These are phyloP conservation scores for Chlorencoelia australis DNA, from an alignment of 2,329 filamentous ascomycete genomes.

Conservation along the genomic window DNA sequence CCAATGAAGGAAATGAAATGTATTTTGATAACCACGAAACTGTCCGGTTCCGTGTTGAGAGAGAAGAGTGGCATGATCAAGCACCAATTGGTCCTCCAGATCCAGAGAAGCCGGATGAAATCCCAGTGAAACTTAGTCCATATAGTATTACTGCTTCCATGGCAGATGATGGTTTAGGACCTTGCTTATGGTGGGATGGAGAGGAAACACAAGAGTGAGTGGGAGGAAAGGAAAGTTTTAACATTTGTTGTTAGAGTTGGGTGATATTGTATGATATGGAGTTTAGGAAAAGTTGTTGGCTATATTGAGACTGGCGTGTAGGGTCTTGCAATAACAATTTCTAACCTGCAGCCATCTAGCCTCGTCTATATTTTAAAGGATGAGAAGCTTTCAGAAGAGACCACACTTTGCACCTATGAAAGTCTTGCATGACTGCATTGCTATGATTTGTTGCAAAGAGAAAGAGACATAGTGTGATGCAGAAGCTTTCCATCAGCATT, in stretches of 20 bases:
- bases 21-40: conserved; percentile 88
- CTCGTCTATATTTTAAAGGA: too few relatives aligned
- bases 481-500: too few relatives aligned
- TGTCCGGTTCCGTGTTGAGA: conserved; percentile 75
- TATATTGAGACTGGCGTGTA: too few relatives aligned
- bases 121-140: conserved; percentile 41
- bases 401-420: too few relatives aligned
- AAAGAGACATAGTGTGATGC: too few relatives aligned
- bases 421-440: too few relatives aligned
- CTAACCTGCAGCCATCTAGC: too few relatives aligned
- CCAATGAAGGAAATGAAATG: conserved; percentile 58
- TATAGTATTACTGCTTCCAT: conserved; percentile 61
- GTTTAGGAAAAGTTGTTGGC: neutral
- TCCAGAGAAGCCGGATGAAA: conserved; percentile 41
- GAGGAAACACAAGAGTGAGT: conserved; percentile 14
- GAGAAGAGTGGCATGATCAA: conserved; percentile 87
- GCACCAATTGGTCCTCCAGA: conserved; percentile 60
- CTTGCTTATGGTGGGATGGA: conserved; percentile 54
- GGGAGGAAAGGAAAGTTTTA: too few relatives aligned
- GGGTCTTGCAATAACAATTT: too few relatives aligned
- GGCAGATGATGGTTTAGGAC: conserved; percentile 51
- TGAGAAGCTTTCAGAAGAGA: too few relatives aligned
- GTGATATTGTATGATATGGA: conserved; percentile 1
- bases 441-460: too few relatives aligned
- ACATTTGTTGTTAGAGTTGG: conserved; percentile 2